A percentile compares a stretch with the other conserved stretches of the same genome.
These are phyloP conservation scores for Infundibulicybe gibba DNA, from an alignment of 768 basidiomycete genomes.

Conservation along the genomic window DNA sequence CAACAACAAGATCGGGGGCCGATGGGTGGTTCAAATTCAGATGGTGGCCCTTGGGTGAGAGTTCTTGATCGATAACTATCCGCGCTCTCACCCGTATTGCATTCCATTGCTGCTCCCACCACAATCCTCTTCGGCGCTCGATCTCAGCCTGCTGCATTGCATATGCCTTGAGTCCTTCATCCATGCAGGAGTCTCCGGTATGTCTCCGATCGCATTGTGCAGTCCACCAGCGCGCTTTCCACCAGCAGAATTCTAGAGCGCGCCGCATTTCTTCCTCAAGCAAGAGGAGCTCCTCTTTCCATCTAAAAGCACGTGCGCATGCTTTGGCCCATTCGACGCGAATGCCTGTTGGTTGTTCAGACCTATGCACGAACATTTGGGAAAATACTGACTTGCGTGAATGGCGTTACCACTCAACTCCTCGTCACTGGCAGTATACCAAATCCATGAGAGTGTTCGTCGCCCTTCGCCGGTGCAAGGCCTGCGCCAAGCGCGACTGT, in stretches of 20 bases:
- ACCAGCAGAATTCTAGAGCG: not conserved
- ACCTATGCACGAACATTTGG: too few relatives aligned
- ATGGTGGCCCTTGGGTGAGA: too few relatives aligned
- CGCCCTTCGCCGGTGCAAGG: not conserved
- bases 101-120: too few relatives aligned
- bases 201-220: not conserved
- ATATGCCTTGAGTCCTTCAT: not conserved
- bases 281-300: constrained; percentile 8
- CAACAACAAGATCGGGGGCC: too few relatives aligned
- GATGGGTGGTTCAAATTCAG: too few relatives aligned
- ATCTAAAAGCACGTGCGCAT: constrained; percentile 11
- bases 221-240: not conserved
- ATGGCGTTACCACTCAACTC: too few relatives aligned
- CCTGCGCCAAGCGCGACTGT: constrained; percentile 1
- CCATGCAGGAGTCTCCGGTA: not conserved
- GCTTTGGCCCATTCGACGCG: not conserved
- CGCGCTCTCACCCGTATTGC: too few relatives aligned
- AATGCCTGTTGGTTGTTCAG: not conserved
- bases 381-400: too few relatives aligned
- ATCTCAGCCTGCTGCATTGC: not conserved
- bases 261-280: constrained; percentile 4
- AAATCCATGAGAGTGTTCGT: not conserved
- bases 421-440: not conserved
- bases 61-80: too few relatives aligned
- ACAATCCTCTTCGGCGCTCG: too few relatives aligned